Base-by-base conservation (phyloP, 2,329 filamentous ascomycete genomes). In the Remersonia thermophila region DNA sequence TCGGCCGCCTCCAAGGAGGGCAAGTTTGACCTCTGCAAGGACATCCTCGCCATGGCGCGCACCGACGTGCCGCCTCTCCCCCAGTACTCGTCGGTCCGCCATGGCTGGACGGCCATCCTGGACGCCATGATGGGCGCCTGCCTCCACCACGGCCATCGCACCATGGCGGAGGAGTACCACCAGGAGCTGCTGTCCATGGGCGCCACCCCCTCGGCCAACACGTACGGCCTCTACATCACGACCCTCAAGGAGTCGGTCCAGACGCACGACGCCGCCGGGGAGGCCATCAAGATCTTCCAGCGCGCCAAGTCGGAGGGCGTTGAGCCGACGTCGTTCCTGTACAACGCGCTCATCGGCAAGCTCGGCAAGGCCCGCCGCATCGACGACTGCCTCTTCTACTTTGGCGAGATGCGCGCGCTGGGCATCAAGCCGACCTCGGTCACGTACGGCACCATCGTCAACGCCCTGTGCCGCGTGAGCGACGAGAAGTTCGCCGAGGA, bases 161-260 rank as follows among this genome's bases (percentile, higher is more conserved):
- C 73, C 40, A 66, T 84, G 41, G 91, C 91, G 42, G 79, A 81
- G 56, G 78, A 85, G 50, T 95, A 82, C 59, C 91, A 96, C 55
- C 80, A 91, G 58, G 85, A 98, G 57, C 70, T 98, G 47, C 69
- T 93, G 33, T 79, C 85, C 42, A 91, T 96, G 67, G 89, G 89
- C 32, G 78, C 83, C 41, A 80, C 87, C 8, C 91, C 91, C 12
- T 93, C 89, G 2, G 91, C 91, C 30, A 98, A 98, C 66, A 98
- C 91, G 1, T 98, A 93, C 50, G 91, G 91, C 41, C 73, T 98
- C 13, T 98, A 96, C 69, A 98, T 98, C 61, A 96, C 93, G n/a
- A 96, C 89, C 2, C 69, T 98, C 43, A 95, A 96, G 66, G 89
- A 94, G 55, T 93, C 85, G 1, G 85, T 85, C 47, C 94, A 93